Evolutionary conservation across 495 filamentous ascomycete species (phyloP), one percentile per base, ranked within the genome.

Genomic region (Neurospora sp.): DNA sequence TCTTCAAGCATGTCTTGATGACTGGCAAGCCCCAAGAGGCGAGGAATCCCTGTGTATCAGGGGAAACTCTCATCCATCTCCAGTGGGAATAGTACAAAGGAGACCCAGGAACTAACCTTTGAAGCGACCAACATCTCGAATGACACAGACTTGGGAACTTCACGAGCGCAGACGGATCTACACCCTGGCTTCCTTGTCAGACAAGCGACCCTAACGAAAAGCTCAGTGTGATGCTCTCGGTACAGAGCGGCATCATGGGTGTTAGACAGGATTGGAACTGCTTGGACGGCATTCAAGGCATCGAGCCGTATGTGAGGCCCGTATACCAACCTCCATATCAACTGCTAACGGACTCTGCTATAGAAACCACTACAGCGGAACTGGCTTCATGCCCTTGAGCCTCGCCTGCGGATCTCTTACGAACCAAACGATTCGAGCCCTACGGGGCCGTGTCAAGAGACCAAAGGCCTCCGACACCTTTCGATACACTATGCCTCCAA

Each of bases 221-320:
- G 1, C 20, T 53, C 20, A 53, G 45, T 27, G 38, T 80, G 3
- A 38, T 73, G 65, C 41, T 78, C 0, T 74, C 78, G 41, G 61
- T 16, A 18, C 31, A 59, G 0, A 75, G 78, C 53, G 71, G 42
- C 8, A 27, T 78, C 2, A 14, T 80, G 20, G 77, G 77, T 0
- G 71, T 80, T 6, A 71, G 69, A 20, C 77, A 80, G 69, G 71
- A 61, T 0, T 80, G 78, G 78, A 75, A 65, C 10, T 78, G 78
- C 38, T 20, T 39, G 1, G 78, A 76, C 35, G 74, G 47, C 18
- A 68, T 75, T 5, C 0, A 74, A 59, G 75, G 70, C 6, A 45
- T 75, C 9, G 74, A 78, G 53, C 31, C 65, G 76, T 77, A 68
- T 38, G 75, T 73, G 45, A 3, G 3, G n/a, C 14, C 16, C 14